Evolutionary conservation across 306 rosid genomes (phyloP).

Genomic region (Arachis hypogaea): DNA sequence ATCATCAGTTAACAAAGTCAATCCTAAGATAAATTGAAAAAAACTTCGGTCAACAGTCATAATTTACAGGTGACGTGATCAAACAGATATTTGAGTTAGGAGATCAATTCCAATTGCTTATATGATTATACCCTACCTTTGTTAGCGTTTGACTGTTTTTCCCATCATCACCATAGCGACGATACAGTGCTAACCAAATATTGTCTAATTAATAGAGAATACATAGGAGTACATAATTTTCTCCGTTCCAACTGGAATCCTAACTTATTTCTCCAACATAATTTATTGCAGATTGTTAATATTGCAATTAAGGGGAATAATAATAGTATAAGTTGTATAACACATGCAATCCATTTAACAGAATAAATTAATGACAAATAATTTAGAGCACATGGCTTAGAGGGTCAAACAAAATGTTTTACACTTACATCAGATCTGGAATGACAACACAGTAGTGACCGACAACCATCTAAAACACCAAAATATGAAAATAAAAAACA

Average conservation of each 20-base stretch:
- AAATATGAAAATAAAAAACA: background rate
- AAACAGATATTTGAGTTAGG: too few relatives aligned
- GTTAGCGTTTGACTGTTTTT: too few relatives aligned
- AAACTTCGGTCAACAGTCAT: too few relatives aligned
- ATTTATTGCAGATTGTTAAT: background rate
- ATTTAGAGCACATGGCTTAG: constrained; percentile 38
- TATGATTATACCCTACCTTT: too few relatives aligned
- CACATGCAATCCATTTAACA: constrained; percentile 17
- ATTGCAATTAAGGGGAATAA: background rate
- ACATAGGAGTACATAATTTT: background rate
- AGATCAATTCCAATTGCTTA: too few relatives aligned
- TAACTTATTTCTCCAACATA: background rate
- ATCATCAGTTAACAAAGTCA: too few relatives aligned
- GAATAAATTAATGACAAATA: constrained; percentile 40
- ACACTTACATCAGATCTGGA: constrained; percentile 43
- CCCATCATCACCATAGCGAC: too few relatives aligned
- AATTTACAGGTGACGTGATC: too few relatives aligned
- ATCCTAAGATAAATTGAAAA: too few relatives aligned
- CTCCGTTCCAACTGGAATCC: background rate
- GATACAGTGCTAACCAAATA: too few relatives aligned
- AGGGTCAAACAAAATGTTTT: constrained; percentile 49
- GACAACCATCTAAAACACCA: constrained; percentile 34
- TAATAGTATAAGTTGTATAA: background rate
- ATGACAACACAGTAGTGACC: constrained; percentile 37
- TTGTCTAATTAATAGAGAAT: too few relatives aligned